Conservation (phyloP, 352 stramenopile species). For the Globisporangium okanoganense region DNA sequence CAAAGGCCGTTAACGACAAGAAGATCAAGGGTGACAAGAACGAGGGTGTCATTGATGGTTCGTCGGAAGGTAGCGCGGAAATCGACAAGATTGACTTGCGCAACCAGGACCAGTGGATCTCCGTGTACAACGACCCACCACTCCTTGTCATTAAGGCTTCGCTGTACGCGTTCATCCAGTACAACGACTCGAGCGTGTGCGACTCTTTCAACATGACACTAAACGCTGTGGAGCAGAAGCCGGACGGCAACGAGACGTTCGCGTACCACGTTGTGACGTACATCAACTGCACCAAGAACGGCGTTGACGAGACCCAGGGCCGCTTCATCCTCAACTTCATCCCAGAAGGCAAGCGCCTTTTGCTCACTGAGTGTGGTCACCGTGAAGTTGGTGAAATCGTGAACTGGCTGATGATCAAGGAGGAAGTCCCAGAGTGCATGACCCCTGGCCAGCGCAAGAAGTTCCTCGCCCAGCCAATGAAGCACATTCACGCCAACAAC, state of each 20-base stretch:
- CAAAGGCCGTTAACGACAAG: slow-evolving; percentile 43
- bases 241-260: slow-evolving; percentile 61
- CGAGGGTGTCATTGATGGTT: slow-evolving; percentile 73
- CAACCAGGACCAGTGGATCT: slow-evolving; percentile 74
- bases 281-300: slow-evolving; percentile 82
- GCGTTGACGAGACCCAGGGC: slow-evolving; percentile 66
- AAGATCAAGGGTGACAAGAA: slow-evolving; percentile 73
- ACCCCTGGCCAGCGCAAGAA: slow-evolving; percentile 70
- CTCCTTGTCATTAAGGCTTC: slow-evolving; percentile 82
- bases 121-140: slow-evolving; percentile 76
- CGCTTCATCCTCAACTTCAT: slow-evolving; percentile 86
- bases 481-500: slow-evolving; percentile 81
- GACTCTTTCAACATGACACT: slow-evolving; percentile 87
- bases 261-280: slow-evolving; percentile 84
- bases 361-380: slow-evolving; percentile 81
- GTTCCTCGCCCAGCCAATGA: slow-evolving; percentile 82
- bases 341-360: slow-evolving; percentile 66
- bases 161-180: slow-evolving; percentile 82
- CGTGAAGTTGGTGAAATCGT: slow-evolving; percentile 80
- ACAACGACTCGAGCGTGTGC: slow-evolving; percentile 80
- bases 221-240: slow-evolving; percentile 80
- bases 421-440: slow-evolving; percentile 83
- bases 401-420: slow-evolving; percentile 84
- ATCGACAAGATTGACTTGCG: slow-evolving; percentile 83
- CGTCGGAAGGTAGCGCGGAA: slow-evolving; percentile 70